A percentile compares a stretch with the other conserved stretches of the same genome.
phyloP scores from a whole-genome alignment of 2,329 filamentous ascomycete genomes.

The Apiospora aurea region DNA sequence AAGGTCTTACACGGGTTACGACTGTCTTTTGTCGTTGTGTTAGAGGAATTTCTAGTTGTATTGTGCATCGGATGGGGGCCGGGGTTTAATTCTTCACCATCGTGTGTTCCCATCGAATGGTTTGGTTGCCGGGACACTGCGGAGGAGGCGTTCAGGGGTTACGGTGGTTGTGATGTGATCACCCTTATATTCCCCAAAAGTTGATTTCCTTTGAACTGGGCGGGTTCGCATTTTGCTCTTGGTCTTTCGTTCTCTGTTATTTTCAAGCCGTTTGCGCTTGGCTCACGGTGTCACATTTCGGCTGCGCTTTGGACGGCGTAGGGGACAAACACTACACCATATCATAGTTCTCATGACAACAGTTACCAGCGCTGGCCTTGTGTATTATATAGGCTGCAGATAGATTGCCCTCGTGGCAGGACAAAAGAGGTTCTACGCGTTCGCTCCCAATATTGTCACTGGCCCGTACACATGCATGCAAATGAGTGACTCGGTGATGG shows the following conservation, averaged over 20 bases:
- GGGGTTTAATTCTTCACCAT: conserved; percentile 10
- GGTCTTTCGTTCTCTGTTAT: conserved; percentile 20
- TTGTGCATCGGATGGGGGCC: neutral
- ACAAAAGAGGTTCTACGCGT: conserved; percentile 32
- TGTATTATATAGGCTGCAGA: conserved; percentile 41
- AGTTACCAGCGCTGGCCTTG: conserved; percentile 11
- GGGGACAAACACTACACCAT: neutral
- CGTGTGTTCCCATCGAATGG: neutral
- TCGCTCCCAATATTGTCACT: conserved; percentile 31
- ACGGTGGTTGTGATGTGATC: conserved; percentile 20
- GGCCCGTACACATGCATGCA: neutral
- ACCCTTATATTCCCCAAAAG: conserved; percentile 23
- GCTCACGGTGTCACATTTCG: neutral
- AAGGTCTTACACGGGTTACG: conserved; percentile 5
- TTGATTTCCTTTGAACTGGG: conserved; percentile 9
- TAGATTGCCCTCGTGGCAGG: conserved; percentile 41
- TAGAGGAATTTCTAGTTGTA: conserved; percentile 17
- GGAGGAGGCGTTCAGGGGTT: conserved; percentile 22
- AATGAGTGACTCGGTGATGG: neutral
- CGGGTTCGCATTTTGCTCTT: conserved; percentile 8
- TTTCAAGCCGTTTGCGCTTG: neutral
- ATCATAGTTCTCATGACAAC: conserved; percentile 24
- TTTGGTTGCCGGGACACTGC: neutral
- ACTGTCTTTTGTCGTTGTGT: conserved; percentile 13
- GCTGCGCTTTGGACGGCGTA: neutral